Evolutionary conservation across 805 yeast genomes (phyloP), one percentile per base, ranked within the genome.

Genomic region (Lipomyces starkeyi): DNA sequence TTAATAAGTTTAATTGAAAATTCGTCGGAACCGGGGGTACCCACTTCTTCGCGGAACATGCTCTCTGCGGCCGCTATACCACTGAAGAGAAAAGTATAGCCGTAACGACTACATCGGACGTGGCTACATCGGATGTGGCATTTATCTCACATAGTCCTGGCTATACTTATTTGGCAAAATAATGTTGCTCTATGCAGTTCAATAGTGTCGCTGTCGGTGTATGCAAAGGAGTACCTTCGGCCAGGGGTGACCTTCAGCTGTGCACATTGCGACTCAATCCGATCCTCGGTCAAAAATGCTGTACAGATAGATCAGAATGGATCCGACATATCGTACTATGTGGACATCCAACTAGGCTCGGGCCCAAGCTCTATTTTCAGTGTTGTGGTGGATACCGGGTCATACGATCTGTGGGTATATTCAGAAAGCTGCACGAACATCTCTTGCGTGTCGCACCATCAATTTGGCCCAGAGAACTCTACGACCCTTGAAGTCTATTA

Each of bases 361-460:
- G 63, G 55, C 11, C n/a, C 53, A 3, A 32, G 34, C 9, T 74
- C 75, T n/a, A 78, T 78, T 40, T 86, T 82, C 71, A 85, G 85
- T 4, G 77, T 88, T 53, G 80, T 88, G 22, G 77, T 88, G 20
- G 91, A 88, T 76, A 88, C 91, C 0, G 91, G 90, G 6, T 86
- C 89, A 34, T 87, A 87, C 20, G 84, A 87, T 66, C 75, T 87
- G 1, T 88, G 91, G 91, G 81, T 88, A 2, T 87, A 86, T 74
- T 87, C 85, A 59, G 75, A 80, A 0, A 76, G 82, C 52, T 88
- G 91, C 78, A 75, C 78, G 0, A 81, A 81, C 61, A 67, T 71
- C 9, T 80, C 85, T 0, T 88, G 91, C 69, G 77, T 83, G 32
- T 58, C 73, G 25, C 78, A 71, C 58, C 65, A 22, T 34, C 68